Base-by-base conservation (phyloP, 345 rosid genomes). In the Hirschfeldia incana region DNA sequence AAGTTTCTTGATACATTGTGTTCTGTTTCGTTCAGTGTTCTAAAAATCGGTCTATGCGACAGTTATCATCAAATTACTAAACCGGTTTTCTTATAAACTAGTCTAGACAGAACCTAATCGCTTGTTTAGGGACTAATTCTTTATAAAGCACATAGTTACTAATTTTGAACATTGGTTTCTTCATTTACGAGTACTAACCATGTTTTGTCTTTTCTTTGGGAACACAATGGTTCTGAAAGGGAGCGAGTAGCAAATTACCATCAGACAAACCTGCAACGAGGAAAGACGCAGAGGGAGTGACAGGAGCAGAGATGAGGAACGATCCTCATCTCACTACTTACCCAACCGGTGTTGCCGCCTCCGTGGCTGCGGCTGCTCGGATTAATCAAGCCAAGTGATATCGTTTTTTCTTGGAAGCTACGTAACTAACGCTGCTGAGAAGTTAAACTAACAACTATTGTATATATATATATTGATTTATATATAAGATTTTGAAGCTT, bases 251-350 rank as follows among this genome's bases (percentile, higher is more conserved):
- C 0, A 92, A 85, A 81, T 59, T 92, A 77, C 86, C 91, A 1
- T 80, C 89, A 0, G 97, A 92, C 65, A 89, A 85, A 82, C 72
- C 86, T 64, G 98, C 86, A 6, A 85, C 96, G 0, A 63, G 89
- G 13, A 86, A 83, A 76, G 98, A 92, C 21, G 97, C 97, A 0
- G 97, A 92, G 74, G 96, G 97, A 21, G 92, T 94, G 69, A 79
- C 89, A 1, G 89, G 85, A 0, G 93, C 96, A 0, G 97, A 92
- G 83, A 88, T 92, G 97, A 84, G 98, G 73, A 94, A 90, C 16
- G 89, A 89, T 69, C 96, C 98, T 1, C 76, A 82, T 76, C 87
- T 93, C 63, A 87, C 90, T 15, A 90, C 94, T 1, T 88, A 87
- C 70, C 97, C 93, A 0, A 86, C 92, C 0, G 98, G 98, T 0